Conservation (phyloP, 805 yeast species). For the Scheffersomyces coipomensis region DNA sequence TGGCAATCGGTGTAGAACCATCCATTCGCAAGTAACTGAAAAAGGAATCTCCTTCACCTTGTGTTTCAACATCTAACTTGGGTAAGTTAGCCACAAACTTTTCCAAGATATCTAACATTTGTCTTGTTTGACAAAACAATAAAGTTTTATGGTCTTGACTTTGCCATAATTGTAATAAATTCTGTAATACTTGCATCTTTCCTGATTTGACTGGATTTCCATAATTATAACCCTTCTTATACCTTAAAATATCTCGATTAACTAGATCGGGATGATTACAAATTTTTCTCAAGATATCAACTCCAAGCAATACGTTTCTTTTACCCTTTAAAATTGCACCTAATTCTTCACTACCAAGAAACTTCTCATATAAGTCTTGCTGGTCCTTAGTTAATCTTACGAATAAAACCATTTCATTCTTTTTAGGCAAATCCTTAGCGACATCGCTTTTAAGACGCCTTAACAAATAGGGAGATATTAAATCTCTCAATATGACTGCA, state of each 20-base stretch:
- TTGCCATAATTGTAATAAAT: slow-evolving; percentile 73
- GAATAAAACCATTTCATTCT: slow-evolving; percentile 90
- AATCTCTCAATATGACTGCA: slow-evolving; percentile 84
- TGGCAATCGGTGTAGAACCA: slow-evolving; percentile 81
- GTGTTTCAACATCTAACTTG: slow-evolving; percentile 14
- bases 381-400: slow-evolving; percentile 82
- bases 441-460: slow-evolving; percentile 91
- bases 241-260: slow-evolving; percentile 36
- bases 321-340: slow-evolving; percentile 69
- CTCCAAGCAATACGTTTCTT: slow-evolving; percentile 82
- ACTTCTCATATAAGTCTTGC: slow-evolving; percentile 68
- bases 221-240: slow-evolving; percentile 37
- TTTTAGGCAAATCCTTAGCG: slow-evolving; percentile 90
- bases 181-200: slow-evolving; percentile 84
- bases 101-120: slow-evolving; percentile 88
- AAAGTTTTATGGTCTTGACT: slow-evolving; percentile 74
- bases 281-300: slow-evolving; percentile 84
- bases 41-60: slow-evolving; percentile 6
- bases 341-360: slow-evolving; percentile 74
- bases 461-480: slow-evolving; percentile 85
- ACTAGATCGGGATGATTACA: slow-evolving; percentile 95
- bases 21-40: slow-evolving; percentile 82
- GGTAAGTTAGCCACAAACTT: slow-evolving; percentile 49
- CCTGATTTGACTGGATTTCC: slow-evolving; percentile 73
- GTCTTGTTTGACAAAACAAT: slow-evolving; percentile 89